Evolutionary conservation across 345 rosid species (phyloP), one percentile per base, ranked within the genome.

Genomic region (Orychophragmus violaceus): DNA sequence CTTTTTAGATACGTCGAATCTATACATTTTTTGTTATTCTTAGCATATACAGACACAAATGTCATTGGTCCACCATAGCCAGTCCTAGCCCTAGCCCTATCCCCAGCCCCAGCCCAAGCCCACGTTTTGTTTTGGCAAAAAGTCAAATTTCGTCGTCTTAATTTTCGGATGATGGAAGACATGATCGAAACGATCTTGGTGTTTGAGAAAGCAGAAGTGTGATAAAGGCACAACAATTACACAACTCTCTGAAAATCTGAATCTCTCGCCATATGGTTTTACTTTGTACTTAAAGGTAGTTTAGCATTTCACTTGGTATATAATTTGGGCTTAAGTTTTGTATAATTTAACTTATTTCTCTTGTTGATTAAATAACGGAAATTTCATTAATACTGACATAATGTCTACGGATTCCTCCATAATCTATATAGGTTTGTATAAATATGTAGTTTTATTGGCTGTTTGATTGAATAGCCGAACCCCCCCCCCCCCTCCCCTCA

Each of bases 1-100:
- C 22, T 24, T 42, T 8, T 45, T 2, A 1, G 56, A 21, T 67
- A 32, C 72, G 24, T 45, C 57, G 72, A 45, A 68, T 32, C 57
- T 68, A 56, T 48, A 57, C 64, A 29, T 32, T 1, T 62, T 56
- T 30, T 25, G 5, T 14, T 10, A 16, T 25, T 41, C 41, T 50
- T 8, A 49, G 35, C 19, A 35, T 12, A 21, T 46, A 32, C 68
- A 48, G 30, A 30, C 14, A 19, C n/a, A 32, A 30, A 11, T 62
- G 12, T 8, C 23, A 19, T 8, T 37, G 58, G 30, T 50, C 56
- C 57, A 50, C 33, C 30, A 8, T 35, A 33, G 57, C 41, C 53
- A 8, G 19, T 24, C 25, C 25, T 25, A 33, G 57, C 28, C 28
- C 9, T 16, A 41, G 3, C 46, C 1, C n/a, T n/a, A n/a, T n/a